Conservation (phyloP, 2,329 filamentous ascomycete genomes). For the Saccharata proteae region DNA sequence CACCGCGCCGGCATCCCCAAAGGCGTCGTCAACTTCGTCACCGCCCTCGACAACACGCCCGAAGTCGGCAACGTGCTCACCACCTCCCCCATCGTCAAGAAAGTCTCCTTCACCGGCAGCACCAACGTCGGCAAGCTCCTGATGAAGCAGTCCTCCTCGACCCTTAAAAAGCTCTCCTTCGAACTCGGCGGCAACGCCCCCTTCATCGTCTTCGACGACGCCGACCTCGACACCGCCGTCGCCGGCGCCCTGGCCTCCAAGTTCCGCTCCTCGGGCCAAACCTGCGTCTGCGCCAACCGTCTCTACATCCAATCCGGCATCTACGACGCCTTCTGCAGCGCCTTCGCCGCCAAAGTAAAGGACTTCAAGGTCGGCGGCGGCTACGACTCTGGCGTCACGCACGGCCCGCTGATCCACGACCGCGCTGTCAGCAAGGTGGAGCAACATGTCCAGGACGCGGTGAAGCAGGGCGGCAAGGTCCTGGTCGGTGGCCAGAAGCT, state of each 20-base stretch:
- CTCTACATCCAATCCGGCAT: conserved; percentile 68
- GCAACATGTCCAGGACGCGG: conserved; percentile 66
- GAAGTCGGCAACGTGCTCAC: conserved; percentile 69
- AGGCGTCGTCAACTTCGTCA: conserved; percentile 84
- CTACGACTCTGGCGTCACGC: conserved; percentile 57
- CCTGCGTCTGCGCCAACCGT: conserved; percentile 71
- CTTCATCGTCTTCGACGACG: conserved; percentile 94
- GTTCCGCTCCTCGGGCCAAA: conserved; percentile 91
- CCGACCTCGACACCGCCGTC: conserved; percentile 76
- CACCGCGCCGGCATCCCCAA: conserved; percentile 78
- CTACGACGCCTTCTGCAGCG: conserved; percentile 61
- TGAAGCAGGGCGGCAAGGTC: conserved; percentile 63
- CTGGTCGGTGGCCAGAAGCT: conserved; percentile 63
- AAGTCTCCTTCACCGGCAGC: conserved; percentile 85
- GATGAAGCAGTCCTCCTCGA: conserved; percentile 79
- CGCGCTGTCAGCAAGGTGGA: conserved; percentile 71
- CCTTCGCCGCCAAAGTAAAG: conserved; percentile 60
- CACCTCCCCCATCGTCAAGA: conserved; percentile 63
- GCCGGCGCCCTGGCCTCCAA: conserved; percentile 74
- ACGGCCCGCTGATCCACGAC: conserved; percentile 76
- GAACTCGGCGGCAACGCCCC: conserved; percentile 92
- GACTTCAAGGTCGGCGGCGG: conserved; percentile 65
- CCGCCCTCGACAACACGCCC: conserved; percentile 64
- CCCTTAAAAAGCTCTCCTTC: conserved; percentile 76
- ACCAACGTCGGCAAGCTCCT: conserved; percentile 59